These are phyloP conservation scores for Raffaelea ambrosiae DNA, from an alignment of 2,329 filamentous ascomycete genomes.

Conservation along the genomic window DNA sequence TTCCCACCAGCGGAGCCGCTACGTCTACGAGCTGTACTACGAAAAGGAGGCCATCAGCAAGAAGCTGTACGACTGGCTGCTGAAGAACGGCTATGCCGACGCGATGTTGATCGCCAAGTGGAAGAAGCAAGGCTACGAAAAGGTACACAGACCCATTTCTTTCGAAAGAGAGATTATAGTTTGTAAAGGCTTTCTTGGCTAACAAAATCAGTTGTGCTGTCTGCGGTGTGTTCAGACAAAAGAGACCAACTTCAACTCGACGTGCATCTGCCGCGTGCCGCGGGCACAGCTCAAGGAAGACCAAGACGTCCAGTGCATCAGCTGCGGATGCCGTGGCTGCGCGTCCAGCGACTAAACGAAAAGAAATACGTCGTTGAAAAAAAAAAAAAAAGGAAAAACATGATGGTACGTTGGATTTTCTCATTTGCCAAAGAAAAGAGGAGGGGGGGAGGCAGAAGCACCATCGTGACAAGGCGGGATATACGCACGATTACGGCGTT, in stretches of 20 bases:
- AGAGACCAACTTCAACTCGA: slow-evolving; percentile 97
- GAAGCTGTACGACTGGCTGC: slow-evolving; percentile 85
- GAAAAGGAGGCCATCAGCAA: slow-evolving; percentile 93
- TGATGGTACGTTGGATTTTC: background rate
- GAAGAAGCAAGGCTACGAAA: slow-evolving; percentile 99
- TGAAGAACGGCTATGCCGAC: slow-evolving; percentile 96
- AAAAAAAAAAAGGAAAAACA: too few species aligned
- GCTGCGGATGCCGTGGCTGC: slow-evolving; percentile 87
- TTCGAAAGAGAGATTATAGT: background rate
- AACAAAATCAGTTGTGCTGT: slow-evolving; percentile 66
- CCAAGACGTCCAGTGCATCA: slow-evolving; percentile 87
- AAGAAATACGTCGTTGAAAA: too few species aligned
- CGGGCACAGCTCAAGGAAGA: slow-evolving; percentile 83
- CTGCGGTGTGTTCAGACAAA: slow-evolving; percentile 97
- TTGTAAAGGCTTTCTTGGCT: too few species aligned
- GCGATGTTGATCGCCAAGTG: slow-evolving; percentile 95
- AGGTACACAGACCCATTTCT: slow-evolving; percentile 50
- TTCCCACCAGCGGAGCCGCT: slow-evolving; percentile 80
- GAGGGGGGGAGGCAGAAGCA: too few species aligned
- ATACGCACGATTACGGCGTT: too few species aligned
- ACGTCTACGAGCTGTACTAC: slow-evolving; percentile 97
- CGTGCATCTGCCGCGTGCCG: slow-evolving; percentile 93
- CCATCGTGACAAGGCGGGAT: too few species aligned
- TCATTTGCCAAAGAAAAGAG: too few species aligned
- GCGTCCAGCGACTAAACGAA: slow-evolving; percentile 46